phyloP scores from a whole-genome alignment of 371 early-diverging fungal species.

The Syncephalastrum racemosum region DNA sequence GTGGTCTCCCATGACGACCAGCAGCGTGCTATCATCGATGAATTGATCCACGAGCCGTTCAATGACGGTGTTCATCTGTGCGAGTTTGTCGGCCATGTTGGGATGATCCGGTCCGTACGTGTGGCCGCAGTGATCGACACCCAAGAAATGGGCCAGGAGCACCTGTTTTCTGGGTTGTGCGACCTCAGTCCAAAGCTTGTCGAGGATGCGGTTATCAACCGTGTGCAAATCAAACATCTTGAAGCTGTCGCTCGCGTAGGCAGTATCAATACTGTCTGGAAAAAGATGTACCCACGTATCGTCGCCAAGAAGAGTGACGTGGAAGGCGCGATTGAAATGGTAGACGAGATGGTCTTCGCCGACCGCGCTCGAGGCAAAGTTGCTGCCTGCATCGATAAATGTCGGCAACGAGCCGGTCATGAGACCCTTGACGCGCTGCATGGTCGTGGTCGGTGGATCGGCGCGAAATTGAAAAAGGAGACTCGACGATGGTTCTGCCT shows the following conservation, averaged over 20 bases:
- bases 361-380: constrained; percentile 85
- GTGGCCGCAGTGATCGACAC: constrained; percentile 98
- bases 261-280: constrained; percentile 58
- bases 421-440: constrained; percentile 92
- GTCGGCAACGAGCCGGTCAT: constrained; percentile 91
- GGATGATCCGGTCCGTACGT: constrained; percentile 87
- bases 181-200: constrained; percentile 50
- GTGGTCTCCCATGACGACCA: constrained; percentile 98
- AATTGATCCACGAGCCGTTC: constrained; percentile 54
- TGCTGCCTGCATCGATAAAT: constrained; percentile 92
- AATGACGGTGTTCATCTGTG: constrained; percentile 82
- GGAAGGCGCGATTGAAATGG: constrained; percentile 30
- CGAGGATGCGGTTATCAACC: constrained; percentile 83
- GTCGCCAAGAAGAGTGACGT: constrained; percentile 80
- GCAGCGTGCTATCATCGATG: constrained; percentile 84
- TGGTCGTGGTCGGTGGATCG: constrained; percentile 97
- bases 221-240: constrained; percentile 94
- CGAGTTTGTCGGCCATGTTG: constrained; percentile 81
- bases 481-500: constrained; percentile 58
- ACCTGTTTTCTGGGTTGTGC: constrained; percentile 62
- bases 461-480: constrained; percentile 83
- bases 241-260: constrained; percentile 82
- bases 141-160: constrained; percentile 88
- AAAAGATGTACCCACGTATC: constrained; percentile 93
- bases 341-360: constrained; percentile 84